Base-by-base conservation (phyloP, 345 rosid genomes). In the Psidium guajava region DNA sequence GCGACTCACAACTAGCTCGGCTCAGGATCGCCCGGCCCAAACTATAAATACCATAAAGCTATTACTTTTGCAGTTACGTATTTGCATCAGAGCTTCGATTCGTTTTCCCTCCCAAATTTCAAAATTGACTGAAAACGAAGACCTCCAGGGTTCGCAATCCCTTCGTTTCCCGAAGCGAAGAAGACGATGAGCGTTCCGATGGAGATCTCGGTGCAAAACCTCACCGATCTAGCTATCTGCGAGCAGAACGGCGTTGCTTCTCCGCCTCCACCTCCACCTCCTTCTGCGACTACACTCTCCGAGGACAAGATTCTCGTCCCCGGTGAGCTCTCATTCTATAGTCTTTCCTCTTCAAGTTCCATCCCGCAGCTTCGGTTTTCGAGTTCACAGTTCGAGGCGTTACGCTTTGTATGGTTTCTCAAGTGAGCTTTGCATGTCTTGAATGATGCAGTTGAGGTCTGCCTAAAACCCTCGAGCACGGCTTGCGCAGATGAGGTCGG, bases 391-490 rank as follows among this genome's bases (percentile, higher is more conserved):
- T 75, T 54, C 32, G 47, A 27, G 42, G 47, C 57, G 11, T 57
- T 47, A 18, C 4, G 21, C 47, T 40, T 53, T 2, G 74, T 49
- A 22, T 28, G 36, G 52, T 55, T 82, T 86, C 80, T 73, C 15
- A 69, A 18, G 13, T 20, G 47, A 69, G 21, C 77, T 2, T 69
- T 36, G 80, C 47, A 3, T 1, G 47, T 36, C 24, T 69, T 69
- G 80, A 21, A 18, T 57, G 73, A 54, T 84, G 4, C 92, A 96
- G 98, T 97, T 86, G 99, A 97, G 90, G 99, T 96, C 51, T 97
- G 99, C 93, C 90, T 97, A 82, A 96, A 94, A 86, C 89, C 95
- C 27, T 95, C 98, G 20, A 94, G 99, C 93, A 89, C 99, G 1
- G 98, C 95, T 86, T 93, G 95, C 1, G 56, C 86, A 2, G 95